A percentile compares a stretch with the other conserved stretches of the same genome.
Conservation (phyloP, 805 yeast genomes). For the Pichia cabralensis region DNA sequence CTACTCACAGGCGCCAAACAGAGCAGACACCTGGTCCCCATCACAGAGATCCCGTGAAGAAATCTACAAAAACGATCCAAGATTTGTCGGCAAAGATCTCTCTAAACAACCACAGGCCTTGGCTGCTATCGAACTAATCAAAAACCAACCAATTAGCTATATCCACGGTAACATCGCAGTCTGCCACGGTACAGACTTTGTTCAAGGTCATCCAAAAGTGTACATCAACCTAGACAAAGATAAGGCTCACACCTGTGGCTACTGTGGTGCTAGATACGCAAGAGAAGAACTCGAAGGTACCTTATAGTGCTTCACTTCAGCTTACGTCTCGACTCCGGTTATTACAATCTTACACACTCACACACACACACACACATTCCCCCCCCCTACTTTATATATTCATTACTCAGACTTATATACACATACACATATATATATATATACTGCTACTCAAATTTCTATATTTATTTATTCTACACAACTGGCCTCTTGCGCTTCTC, state of each 20-base stretch:
- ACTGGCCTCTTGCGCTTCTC: too few relatives aligned
- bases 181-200: slow-evolving; percentile 73
- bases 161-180: slow-evolving; percentile 56
- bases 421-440: neutral
- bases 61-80: slow-evolving; percentile 42
- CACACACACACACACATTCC: too few relatives aligned
- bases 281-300: slow-evolving; percentile 36
- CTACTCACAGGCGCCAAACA: slow-evolving; percentile 62
- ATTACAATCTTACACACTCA: too few relatives aligned
- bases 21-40: slow-evolving; percentile 59
- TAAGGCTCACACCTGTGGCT: slow-evolving; percentile 63
- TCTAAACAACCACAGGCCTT: slow-evolving; percentile 64
- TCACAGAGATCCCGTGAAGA: slow-evolving; percentile 54
- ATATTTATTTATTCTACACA: too few relatives aligned
- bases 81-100: slow-evolving; percentile 66
- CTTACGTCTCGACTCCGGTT: slow-evolving; percentile 1
- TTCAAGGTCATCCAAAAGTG: slow-evolving; percentile 78
- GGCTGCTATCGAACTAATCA: slow-evolving; percentile 78
- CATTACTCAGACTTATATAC: neutral
- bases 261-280: slow-evolving; percentile 67
- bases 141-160: slow-evolving; percentile 59
- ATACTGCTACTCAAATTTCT: slow-evolving; percentile 1
- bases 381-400: slow-evolving; percentile 11
- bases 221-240: slow-evolving; percentile 74
- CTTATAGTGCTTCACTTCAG: slow-evolving; percentile 1